phyloP scores from a whole-genome alignment of 2,329 filamentous ascomycete species.

The Emmonsia crescens region DNA sequence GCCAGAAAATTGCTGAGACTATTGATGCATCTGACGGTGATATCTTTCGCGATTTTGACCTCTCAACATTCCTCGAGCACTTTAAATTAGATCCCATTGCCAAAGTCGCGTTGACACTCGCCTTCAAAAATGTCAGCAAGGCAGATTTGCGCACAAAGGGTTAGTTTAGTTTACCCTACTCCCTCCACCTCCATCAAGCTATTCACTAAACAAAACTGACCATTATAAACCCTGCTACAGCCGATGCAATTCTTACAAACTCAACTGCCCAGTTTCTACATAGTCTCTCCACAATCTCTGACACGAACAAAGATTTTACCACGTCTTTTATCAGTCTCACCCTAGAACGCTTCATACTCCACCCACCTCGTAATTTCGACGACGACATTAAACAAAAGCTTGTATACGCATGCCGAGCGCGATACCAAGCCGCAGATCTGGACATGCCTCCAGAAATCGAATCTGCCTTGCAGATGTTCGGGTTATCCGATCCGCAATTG shows the following conservation, averaged over 20 bases:
- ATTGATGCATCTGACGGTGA: constrained; percentile 87
- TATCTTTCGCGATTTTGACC: constrained; percentile 88
- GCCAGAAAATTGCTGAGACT: constrained; percentile 82
- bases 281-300: constrained; percentile 56
- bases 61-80: constrained; percentile 91
- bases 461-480: constrained; percentile 36
- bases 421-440: constrained; percentile 49
- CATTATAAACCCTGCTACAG: constrained; percentile 37
- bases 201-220: constrained; percentile 4
- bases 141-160: constrained; percentile 82
- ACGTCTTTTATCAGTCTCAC: constrained; percentile 65
- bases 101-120: constrained; percentile 77
- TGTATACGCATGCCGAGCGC: constrained; percentile 52
- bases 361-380: constrained; percentile 77
- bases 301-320: constrained; percentile 54
- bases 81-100: constrained; percentile 85
- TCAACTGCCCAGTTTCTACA: constrained; percentile 69
- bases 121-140: constrained; percentile 74
- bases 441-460: constrained; percentile 34
- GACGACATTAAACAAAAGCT: constrained; percentile 59
- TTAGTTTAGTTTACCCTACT: constrained; percentile 32
- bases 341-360: constrained; percentile 75
- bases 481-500: constrained; percentile 31
- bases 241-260: constrained; percentile 77
- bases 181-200: neutral